Base-by-base conservation (phyloP, 352 stramenopile genomes). In the Pythium sukuiense region DNA sequence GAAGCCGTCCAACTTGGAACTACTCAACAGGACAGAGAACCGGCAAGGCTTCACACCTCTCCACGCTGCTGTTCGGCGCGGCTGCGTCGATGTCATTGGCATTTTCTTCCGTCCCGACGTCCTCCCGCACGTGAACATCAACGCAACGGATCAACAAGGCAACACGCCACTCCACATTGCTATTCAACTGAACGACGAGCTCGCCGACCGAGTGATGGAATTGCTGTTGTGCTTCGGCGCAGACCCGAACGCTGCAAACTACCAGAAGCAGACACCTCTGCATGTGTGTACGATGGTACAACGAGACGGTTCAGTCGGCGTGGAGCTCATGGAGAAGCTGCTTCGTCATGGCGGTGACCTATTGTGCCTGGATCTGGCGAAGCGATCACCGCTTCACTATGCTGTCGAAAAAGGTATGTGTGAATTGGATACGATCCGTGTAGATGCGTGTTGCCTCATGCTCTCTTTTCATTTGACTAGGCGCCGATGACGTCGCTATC, bases 81-180 rank as follows among this genome's bases (percentile, higher is more conserved):
- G 81, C 2, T 85, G 82, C 26, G 71, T 81, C 26, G 78, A 92
- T 48, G 81, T 92, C 37, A 69, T 87, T 32, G 83, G 85, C 13
- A 72, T 94, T 45, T 91, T 94, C 63, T 92, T 91, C 43, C 80
- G 85, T 1, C 85, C 85, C 0, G 83, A 94, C 26, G 81, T 94
- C 20, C 72, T 92, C 24, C 81, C 81, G 8, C 69, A 80, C 58
- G 46, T 94, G n/a, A 76, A 90, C 48, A 49, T 91, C 12, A 81
- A 92, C 61, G 71, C 79, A 18, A 67, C 75, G 7, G 83, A 94
- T 65, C 79, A 81, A 41, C 81, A 94, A 50, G 81, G 85, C 20
- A 94, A 90, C 61, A 87, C 83, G 14, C 56, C 85, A 14, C 67
- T 94, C 27, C 85, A 94, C 56, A 61, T 92, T 29, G 77, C 79